Evolutionary conservation across 2,329 filamentous ascomycete species (phyloP), one percentile per base, ranked within the genome.

Genomic region (Ophiosphaerella narmari): DNA sequence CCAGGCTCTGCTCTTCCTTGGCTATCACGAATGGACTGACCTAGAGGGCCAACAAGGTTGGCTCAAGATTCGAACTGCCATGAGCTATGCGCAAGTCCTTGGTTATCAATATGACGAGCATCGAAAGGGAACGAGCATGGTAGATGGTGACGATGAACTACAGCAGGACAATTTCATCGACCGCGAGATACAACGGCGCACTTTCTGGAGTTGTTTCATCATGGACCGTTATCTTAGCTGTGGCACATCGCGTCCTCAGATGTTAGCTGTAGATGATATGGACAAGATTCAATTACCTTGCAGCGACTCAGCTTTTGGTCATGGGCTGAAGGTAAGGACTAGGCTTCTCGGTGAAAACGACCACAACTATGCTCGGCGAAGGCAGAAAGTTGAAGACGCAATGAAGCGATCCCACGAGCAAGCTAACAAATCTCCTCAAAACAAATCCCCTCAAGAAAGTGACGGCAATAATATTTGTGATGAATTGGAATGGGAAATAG

Each of bases 141-240:
- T 38, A 34, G 48, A 50, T 7, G 43, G 39, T 6, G 56, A 60
- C 11, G 48, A 46, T 8, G 36, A 43, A n/a, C 43, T 55, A 1
- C 62, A 66, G 39, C 56, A 69, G 3, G 70, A 80, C 47, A 70
- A 75, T 13, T 80, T 82, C 39, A 81, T 87, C 18, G 75, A 81
- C 32, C 83, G 83, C 49, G 88, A 91, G 67, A 81, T 86, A 11
- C 78, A 80, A 52, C 78, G 88, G 23, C 81, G 88, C 6, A 89
- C 87, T 0, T 88, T 90, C 76, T 90, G 87, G 76, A 89, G 87
- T 59, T 89, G 87, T 62, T 85, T 88, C 50, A 85, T 90, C 43
- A 77, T 91, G 59, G 88, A 91, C 66, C 82, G 86, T 3, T 83
- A 89, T 69, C 74, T 90, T 21, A 82, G 85, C 32, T 86, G 82